phyloP scores from a whole-genome alignment of 1,139 yeast species.

The Geotrichum cucujoidarum region DNA sequence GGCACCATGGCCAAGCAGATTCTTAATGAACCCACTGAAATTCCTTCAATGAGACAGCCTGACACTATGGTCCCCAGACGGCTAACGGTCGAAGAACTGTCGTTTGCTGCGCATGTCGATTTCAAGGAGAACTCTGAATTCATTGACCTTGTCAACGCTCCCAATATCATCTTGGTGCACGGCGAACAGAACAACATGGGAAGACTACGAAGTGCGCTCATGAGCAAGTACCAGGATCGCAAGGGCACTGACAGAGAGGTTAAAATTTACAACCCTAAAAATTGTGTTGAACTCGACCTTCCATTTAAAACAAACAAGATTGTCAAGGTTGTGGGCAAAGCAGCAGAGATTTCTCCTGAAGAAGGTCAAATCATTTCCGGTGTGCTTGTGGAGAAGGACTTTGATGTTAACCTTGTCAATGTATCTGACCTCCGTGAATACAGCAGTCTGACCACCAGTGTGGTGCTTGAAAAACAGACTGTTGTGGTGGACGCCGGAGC shows the following conservation, averaged over 20 bases:
- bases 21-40: constrained; percentile 81
- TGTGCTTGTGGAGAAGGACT: constrained; percentile 84
- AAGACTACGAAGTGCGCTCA: constrained; percentile 82
- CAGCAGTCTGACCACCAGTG: constrained; percentile 80
- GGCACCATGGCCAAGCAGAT: constrained; percentile 95
- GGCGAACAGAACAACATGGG: constrained; percentile 99
- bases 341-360: constrained; percentile 21
- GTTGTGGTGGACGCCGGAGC: constrained; percentile 76
- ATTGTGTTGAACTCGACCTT: constrained; percentile 73
- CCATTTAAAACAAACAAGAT: constrained; percentile 78
- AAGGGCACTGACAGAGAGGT: constrained; percentile 88
- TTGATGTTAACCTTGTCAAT: constrained; percentile 76
- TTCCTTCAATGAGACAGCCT: constrained; percentile 73
- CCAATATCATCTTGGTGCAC: constrained; percentile 76
- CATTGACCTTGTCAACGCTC: constrained; percentile 81
- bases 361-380: constrained; percentile 63
- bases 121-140: constrained; percentile 89
- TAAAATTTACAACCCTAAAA: constrained; percentile 87
- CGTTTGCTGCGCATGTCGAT: constrained; percentile 98
- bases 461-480: constrained; percentile 75
- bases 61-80: constrained; percentile 84
- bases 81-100: constrained; percentile 84
- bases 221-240: constrained; percentile 76
- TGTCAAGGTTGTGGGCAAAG: constrained; percentile 60
- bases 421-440: constrained; percentile 85